Evolutionary conservation across 75 land plant species (phyloP), one percentile per base, ranked within the genome.

Genomic region (Ceratopteris richardii): DNA sequence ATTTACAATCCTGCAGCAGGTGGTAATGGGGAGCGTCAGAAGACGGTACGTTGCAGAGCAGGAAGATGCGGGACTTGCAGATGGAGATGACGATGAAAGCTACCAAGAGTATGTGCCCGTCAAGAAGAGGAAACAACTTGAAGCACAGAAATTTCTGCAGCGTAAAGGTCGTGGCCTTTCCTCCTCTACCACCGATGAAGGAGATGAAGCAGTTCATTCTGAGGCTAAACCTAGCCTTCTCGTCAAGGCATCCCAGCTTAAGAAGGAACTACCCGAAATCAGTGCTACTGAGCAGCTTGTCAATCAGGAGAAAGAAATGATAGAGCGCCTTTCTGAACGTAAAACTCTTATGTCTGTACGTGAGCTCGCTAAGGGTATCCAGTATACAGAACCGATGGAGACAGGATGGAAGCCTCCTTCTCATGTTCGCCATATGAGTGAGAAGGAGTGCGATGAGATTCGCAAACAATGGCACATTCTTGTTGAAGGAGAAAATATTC

Each of bases 321-420:
- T 90, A 16, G 96, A 90, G 60, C 50, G 86, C 57, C 59, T 90
- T 2, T 86, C 87, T 17, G 96, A 90, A 40, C 59, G 74, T 25
- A 90, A 90, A 31, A 79, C 79, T 1, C 37, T 90, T 0, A 79
- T 83, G 87, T 81, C 96, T 0, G 96, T 90, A 3, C 71, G 87
- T 16, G 96, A 90, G 62, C 62, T 86, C 46, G 87, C 90, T 18
- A 90, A 90, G 54, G 96, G 96, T 0, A 90, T 90, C 43, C 75
- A 74, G 36, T 90, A 90, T 48, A 81, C 87, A 0, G 96, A 90
- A 27, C 96, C 96, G 7, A 66, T 90, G 31, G n/a, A 63, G 36
- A 90, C 96, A 0, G 87, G 90, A 5, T 90, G 96, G 96, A 90
- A 86, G 47, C 92, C 96, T 0, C 96, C 91, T 1, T 63, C 65